Evolutionary conservation across 768 basidiomycete species (phyloP), one percentile per base, ranked within the genome.

Genomic region (Auriscalpium microsporum): DNA sequence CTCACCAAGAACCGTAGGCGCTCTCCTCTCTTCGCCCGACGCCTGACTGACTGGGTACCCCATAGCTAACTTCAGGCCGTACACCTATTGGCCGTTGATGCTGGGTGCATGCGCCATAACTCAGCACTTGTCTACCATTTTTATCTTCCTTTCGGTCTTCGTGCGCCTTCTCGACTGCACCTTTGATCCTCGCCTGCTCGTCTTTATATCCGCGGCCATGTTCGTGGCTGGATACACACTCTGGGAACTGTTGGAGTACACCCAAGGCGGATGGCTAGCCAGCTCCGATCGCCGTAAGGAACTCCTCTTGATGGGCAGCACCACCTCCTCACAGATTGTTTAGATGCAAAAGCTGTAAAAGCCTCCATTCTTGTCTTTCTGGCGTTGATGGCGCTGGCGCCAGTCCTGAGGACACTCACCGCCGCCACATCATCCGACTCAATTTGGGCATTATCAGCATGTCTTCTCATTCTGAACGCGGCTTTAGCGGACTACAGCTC

Each of bases 361-460:
- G 90, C 90, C 4, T 86, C 87, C 8, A 76, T 97, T 45, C 76
- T 97, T 56, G 87, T 94, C 61, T 90, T 95, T 65, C 78, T 96
- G 21, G 81, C 90, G 8, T 78, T 99, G 57, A 83, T 96, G 74
- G 86, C 93, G 14, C 76, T 97, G 53, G 86, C 94, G 3, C 96
- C 96, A 13, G 88, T 97, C 10, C 74, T 98, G 54, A 82, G 86
- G 64, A 97, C 95, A 6, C 73, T 99, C 65, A 95, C 93, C 33
- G 88, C 90, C 40, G 91, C 94, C 23, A 97, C 94, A 4, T 96
- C 95, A 40, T 90, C 90, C 11, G 96, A 99, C 68, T 93, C 93
- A 33, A 94, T 98, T 60, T 97, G 93, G 93, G 94, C 95, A 7
- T 72, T 97, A 50, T 82, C 92, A n/a, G 89, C 90, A 4, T 76